Base-by-base conservation (phyloP, 192 early-diverging fungal genomes). In the Podila epicladia region DNA sequence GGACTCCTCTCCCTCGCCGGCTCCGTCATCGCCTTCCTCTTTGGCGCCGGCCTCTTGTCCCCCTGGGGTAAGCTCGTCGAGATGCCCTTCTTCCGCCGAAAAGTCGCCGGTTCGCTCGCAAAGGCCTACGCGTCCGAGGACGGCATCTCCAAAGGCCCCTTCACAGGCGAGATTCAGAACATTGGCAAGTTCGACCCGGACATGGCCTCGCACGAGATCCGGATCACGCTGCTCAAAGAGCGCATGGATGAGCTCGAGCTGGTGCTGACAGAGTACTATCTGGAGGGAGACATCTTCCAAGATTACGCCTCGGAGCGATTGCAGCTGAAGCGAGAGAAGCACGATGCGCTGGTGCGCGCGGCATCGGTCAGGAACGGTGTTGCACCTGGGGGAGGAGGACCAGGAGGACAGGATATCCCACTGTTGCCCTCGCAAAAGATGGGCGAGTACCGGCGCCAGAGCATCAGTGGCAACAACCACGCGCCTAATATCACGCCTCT, bases 201-300 rank as follows among this genome's bases (percentile, higher is more conserved):
- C 3, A 48, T 72, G 20, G 22, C 29, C 3, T 48, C 51, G 1
- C 33, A 13, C 13, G 76, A 79, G 9, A 6, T 68, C 48, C 48
- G 26, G 64, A 62, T 72, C 5, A 49, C 28, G 7, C 17, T 79
- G 11, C 51, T 79, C 37, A 79, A 79, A 20, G 76, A 79, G 28
- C 69, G 66, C 9, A 51, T 79, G 41, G 76, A 79, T 38, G 76
- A 79, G 12, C 70, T 79, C 2, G 76, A 79, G 41, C 38, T 72
- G 38, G 70, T 79, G 41, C 45, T 79, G 55, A 64, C 59, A 15
- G 76, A 79, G 31, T 79, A 51, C 28, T 79, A 79, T 28, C 55
- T 79, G 0, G 65, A 79, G 20, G 68, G 68, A 6, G 60, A 19
- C 0, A 68, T 79, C 31, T 79, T 79, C 19, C 48, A 64, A 28